These are phyloP conservation scores for Tritrichomonas foetus DNA, from an alignment of 208 protist genomes.

Conservation along the genomic window DNA sequence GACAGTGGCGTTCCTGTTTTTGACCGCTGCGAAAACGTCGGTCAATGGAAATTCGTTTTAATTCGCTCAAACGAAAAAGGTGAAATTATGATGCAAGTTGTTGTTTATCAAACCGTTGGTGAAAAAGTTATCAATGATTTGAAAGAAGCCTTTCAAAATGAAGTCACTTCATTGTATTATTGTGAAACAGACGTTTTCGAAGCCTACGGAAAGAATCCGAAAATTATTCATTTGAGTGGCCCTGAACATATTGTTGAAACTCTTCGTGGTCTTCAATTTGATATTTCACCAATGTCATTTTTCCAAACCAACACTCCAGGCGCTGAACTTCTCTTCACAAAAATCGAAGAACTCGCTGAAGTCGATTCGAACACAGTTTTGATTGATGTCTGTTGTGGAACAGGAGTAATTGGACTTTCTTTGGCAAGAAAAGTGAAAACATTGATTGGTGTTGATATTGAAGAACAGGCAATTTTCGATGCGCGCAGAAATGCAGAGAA, in stretches of 20 bases:
- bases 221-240: neutral
- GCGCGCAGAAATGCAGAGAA: slow-evolving; percentile 48
- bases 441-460: slow-evolving; percentile 52
- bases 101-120: neutral
- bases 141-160: neutral
- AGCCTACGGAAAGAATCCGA: slow-evolving; percentile 12
- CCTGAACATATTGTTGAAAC: neutral
- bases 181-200: neutral
- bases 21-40: neutral
- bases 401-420: slow-evolving; percentile 51
- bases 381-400: slow-evolving; percentile 56
- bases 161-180: neutral
- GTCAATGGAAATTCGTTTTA: neutral
- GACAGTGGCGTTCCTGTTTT: neutral
- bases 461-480: slow-evolving; percentile 46
- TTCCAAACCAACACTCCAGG: slow-evolving; percentile 48
- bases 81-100: neutral
- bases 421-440: slow-evolving; percentile 29
- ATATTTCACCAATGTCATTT: slow-evolving; percentile 47
- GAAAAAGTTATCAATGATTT: neutral
- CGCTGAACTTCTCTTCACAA: slow-evolving; percentile 32
- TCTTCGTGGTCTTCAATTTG: slow-evolving; percentile 30
- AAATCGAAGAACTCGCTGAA: slow-evolving; percentile 22
- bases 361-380: slow-evolving; percentile 40
- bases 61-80: neutral